phyloP scores from a whole-genome alignment of 2,329 filamentous ascomycete species.

The Claviceps pazoutovae region DNA sequence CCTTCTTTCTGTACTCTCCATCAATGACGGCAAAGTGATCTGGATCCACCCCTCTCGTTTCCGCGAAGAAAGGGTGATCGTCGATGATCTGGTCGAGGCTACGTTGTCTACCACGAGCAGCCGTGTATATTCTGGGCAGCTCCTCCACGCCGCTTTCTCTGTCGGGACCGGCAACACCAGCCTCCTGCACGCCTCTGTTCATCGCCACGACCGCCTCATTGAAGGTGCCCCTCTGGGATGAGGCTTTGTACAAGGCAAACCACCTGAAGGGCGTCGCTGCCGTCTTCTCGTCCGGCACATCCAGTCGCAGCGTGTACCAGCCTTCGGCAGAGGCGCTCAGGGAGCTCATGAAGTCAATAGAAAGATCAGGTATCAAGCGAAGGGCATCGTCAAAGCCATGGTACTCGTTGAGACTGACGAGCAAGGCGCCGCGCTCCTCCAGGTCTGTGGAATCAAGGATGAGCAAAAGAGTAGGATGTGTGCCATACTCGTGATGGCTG shows the following conservation, averaged over 20 bases:
- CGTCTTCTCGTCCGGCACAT: not conserved
- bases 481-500: not conserved
- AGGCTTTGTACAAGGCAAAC: constrained; percentile 2
- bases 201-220: not conserved
- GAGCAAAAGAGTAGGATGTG: not conserved
- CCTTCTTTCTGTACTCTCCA: not conserved
- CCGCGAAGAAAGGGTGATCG: constrained; percentile 1
- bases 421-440: not conserved
- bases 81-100: not conserved
- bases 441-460: constrained; percentile 2
- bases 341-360: not conserved
- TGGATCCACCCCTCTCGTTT: not conserved
- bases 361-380: not conserved
- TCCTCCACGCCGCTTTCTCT: not conserved
- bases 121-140: not conserved
- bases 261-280: not conserved
- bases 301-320: constrained; percentile 2
- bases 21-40: constrained; percentile 1
- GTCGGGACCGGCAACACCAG: not conserved
- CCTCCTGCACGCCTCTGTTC: constrained; percentile 2
- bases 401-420: constrained; percentile 4
- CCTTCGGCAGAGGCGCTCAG: constrained; percentile 1
- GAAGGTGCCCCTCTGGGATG: not conserved
- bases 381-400: constrained; percentile 4
- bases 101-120: not conserved